These are phyloP conservation scores for Zalaria obscura DNA, from an alignment of 2,329 filamentous ascomycete species.

Conservation along the genomic window DNA sequence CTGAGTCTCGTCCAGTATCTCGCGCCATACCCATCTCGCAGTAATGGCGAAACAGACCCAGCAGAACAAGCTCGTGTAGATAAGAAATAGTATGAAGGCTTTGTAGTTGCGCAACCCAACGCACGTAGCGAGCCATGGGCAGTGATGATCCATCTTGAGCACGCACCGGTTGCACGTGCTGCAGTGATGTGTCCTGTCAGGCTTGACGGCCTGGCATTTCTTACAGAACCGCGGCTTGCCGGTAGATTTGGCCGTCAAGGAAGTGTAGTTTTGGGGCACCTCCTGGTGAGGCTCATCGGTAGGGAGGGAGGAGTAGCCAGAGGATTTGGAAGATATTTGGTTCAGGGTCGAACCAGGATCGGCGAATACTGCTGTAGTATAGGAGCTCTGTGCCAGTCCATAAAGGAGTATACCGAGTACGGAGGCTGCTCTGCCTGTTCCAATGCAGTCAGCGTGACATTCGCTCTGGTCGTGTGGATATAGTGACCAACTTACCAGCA, in stretches of 20 bases:
- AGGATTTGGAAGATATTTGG: background rate
- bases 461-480: conserved; percentile 3
- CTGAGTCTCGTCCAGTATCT: conserved; percentile 56
- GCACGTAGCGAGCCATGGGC: conserved; percentile 93
- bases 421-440: conserved; percentile 21
- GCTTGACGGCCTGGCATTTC: conserved; percentile 90
- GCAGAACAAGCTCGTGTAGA: conserved; percentile 80
- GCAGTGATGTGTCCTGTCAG: conserved; percentile 93
- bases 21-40: conserved; percentile 69
- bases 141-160: conserved; percentile 99
- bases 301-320: conserved; percentile 8
- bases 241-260: conserved; percentile 83
- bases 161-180: conserved; percentile 89
- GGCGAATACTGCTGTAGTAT: conserved; percentile 87
- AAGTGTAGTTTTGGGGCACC: conserved; percentile 28
- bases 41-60: conserved; percentile 67
- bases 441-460: conserved; percentile 11
- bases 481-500: conserved; percentile 20
- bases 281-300: conserved; percentile 4
- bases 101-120: conserved; percentile 94
- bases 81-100: conserved; percentile 79
- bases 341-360: conserved; percentile 57
- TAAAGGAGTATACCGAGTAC: conserved; percentile 56
- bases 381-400: conserved; percentile 69
- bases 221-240: conserved; percentile 87